These are phyloP conservation scores for Xylaria sp. DNA, from an alignment of 2,329 filamentous ascomycete genomes.

Conservation along the genomic window DNA sequence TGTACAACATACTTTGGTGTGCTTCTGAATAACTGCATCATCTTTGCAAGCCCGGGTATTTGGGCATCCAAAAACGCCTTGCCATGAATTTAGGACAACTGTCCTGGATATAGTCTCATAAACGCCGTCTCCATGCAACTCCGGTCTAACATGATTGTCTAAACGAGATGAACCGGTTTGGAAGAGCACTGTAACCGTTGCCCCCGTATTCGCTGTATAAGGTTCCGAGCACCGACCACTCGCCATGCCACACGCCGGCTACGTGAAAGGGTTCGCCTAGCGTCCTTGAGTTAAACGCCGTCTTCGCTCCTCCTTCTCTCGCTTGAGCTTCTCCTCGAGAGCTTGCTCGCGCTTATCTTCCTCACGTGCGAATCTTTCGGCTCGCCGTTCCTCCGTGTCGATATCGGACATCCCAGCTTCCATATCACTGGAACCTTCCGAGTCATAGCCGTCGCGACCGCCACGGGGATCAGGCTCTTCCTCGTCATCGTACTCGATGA, in stretches of 20 bases:
- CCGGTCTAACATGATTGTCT: constrained; percentile 11
- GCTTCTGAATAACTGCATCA: neutral
- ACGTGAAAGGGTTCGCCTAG: neutral
- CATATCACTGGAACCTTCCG: constrained; percentile 75
- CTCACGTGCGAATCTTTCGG: constrained; percentile 62
- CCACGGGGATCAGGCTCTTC: constrained; percentile 45
- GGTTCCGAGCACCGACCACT: neutral
- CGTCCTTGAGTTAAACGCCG: constrained; percentile 26
- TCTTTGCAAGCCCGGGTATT: neutral
- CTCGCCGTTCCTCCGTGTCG: constrained; percentile 68
- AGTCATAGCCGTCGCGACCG: constrained; percentile 58
- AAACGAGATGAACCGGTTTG: neutral
- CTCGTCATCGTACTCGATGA: constrained; percentile 64
- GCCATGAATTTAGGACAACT: neutral
- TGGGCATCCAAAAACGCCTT: neutral
- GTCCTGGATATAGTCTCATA: constrained; percentile 12
- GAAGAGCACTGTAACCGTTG: neutral
- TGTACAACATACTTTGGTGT: neutral
- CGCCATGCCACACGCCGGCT: neutral
- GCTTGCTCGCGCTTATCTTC: constrained; percentile 67
- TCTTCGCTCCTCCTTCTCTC: constrained; percentile 38
- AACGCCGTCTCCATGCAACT: constrained; percentile 25
- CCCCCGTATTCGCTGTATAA: neutral
- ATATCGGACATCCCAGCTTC: constrained; percentile 76
- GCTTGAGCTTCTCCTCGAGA: constrained; percentile 40